Evolutionary conservation across 202 grass and related monocot species (phyloP).

Genomic region (Carex arenaria): DNA sequence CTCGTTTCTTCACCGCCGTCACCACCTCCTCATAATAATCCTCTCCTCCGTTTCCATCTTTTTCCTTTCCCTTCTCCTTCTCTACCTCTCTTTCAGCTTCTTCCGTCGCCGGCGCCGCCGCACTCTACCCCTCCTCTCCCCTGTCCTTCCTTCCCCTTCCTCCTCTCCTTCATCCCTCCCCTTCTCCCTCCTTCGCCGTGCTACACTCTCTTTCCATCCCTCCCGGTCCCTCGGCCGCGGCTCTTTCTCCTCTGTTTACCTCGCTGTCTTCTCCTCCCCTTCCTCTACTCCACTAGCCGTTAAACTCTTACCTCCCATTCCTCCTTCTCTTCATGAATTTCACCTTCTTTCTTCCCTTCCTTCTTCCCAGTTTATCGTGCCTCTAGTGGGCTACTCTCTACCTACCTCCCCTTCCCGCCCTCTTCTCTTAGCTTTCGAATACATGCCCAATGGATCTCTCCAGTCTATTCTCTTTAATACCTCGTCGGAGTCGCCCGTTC

Average conservation of each 20-base stretch:
- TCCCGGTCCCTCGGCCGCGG: constrained; percentile 79
- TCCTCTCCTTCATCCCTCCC: constrained; percentile 24
- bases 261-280: constrained; percentile 55
- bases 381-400: constrained; percentile 51
- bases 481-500: not conserved
- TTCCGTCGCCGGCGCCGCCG: not conserved
- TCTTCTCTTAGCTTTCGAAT: constrained; percentile 71
- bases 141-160: constrained; percentile 15
- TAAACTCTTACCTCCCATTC: constrained; percentile 41
- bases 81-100: not conserved
- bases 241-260: constrained; percentile 72
- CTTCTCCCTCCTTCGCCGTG: constrained; percentile 56
- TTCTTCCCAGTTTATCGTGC: constrained; percentile 50
- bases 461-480: constrained; percentile 55
- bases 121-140: not conserved
- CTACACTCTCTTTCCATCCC: constrained; percentile 58
- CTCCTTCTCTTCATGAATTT: constrained; percentile 51
- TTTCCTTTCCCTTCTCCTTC: constrained; percentile 34
- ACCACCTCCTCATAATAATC: not conserved
- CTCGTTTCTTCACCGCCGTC: not conserved
- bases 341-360: constrained; percentile 61
- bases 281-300: constrained; percentile 35
- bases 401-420: constrained; percentile 21
- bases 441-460: constrained; percentile 72
- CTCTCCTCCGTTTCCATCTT: not conserved